Base-by-base conservation (phyloP, 371 early-diverging fungal species). In the Amoeboaphelidium protococcarum region DNA sequence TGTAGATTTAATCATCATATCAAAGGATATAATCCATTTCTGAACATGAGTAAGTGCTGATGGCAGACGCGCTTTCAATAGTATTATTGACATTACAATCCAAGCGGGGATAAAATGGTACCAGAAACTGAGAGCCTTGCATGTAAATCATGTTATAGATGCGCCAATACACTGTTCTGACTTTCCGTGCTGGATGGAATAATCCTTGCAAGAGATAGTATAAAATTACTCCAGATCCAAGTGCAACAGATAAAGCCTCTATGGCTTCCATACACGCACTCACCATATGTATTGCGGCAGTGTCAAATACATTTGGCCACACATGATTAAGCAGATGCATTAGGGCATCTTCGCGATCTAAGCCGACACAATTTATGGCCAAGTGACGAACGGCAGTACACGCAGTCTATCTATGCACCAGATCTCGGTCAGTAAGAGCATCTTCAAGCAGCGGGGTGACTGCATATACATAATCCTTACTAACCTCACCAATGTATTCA, bases 281-380 rank as follows among this genome's bases (percentile, higher is more conserved):
- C 56, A 90, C 90, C 2, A 25, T 41, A 24, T 43, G 31, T n/a
- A n/a, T n/a, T 25, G 52, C 23, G 50, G 73, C 77, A 37, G 81
- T 80, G 55, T 97, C 98, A 57, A 97, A 90, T 48, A 97, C 82
- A 59, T 97, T 97, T 43, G 92, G 94, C 90, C 89, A 91, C 24
- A 94, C 79, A 52, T 71, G 76, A 61, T 97, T 95, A 44, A 97
- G 71, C 60, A 95, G 59, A 52, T 97, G 98, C 25, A 76, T 64
- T 3, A 94, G 60, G 1, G 89, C 80, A 48, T 87, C 91, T 61
- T 96, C 95, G 60, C 85, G 86, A 3, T 80, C 82, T 12, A 84
- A 63, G 22, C 91, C 94, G 23, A 75, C 74, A 0, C 86, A 84
- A 26, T 87, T 91, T n/a, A 91, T 64, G 0, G 88, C 74, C 71